Conservation (phyloP, 805 yeast species). For the Cyberlindnera mississippiensis region DNA sequence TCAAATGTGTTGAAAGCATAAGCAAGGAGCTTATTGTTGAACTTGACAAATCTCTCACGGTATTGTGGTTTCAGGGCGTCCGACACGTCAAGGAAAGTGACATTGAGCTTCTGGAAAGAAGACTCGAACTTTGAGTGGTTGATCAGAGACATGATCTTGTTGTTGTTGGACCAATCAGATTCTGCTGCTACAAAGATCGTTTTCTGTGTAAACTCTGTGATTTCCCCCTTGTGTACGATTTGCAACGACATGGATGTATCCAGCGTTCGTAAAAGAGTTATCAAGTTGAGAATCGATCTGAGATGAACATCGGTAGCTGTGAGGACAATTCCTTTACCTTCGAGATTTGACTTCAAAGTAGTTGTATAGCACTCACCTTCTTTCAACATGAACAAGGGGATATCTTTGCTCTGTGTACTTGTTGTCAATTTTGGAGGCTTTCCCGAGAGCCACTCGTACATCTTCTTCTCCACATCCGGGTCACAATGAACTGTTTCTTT, state of each 20-base stretch:
- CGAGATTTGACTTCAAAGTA: conserved; percentile 2
- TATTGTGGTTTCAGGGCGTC: conserved; percentile 8
- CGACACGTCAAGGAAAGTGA: conserved; percentile 27
- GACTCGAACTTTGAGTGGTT: background rate
- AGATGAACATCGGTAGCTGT: conserved; percentile 24
- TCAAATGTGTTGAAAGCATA: conserved; percentile 50
- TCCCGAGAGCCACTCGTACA: conserved; percentile 15
- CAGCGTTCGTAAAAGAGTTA: conserved; percentile 27
- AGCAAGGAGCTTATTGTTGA: conserved; percentile 47
- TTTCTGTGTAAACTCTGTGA: conserved; percentile 13
- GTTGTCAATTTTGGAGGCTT: conserved; percentile 3
- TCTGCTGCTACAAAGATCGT: background rate
- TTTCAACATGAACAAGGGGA: background rate
- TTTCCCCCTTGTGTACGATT: conserved; percentile 29
- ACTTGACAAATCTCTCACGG: conserved; percentile 29
- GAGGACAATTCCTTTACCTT: conserved; percentile 32
- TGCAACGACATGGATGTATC: conserved; percentile 30
- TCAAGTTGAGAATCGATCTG: conserved; percentile 21
- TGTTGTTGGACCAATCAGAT: conserved; percentile 10
- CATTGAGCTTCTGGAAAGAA: conserved; percentile 12
- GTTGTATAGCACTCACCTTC: conserved; percentile 7
- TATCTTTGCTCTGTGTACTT: too few relatives aligned
- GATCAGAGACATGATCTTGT: conserved; percentile 1
- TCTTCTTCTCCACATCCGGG: conserved; percentile 1
- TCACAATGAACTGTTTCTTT: background rate